These are phyloP conservation scores for Ensete glaucum DNA, from an alignment of 176 grass and related monocot species.

Conservation along the genomic window DNA sequence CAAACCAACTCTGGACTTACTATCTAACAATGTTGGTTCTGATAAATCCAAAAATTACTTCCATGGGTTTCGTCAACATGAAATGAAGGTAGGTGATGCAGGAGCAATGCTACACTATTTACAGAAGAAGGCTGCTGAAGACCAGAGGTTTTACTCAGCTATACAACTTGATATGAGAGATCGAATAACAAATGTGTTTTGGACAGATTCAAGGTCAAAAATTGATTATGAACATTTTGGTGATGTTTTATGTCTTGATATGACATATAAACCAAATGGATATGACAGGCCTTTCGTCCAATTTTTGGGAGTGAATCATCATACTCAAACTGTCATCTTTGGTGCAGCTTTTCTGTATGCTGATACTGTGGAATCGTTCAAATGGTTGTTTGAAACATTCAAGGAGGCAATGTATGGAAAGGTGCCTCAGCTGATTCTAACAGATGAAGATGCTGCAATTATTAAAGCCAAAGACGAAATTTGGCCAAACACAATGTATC, in stretches of 20 bases:
- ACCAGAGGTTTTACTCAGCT: conserved; percentile 25
- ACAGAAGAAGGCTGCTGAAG: conserved; percentile 29
- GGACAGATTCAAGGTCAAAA: conserved; percentile 33
- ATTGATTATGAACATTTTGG: conserved; percentile 32
- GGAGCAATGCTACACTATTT: conserved; percentile 29
- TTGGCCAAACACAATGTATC: conserved; percentile 23
- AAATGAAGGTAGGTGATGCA: conserved; percentile 34
- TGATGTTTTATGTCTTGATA: conserved; percentile 34
- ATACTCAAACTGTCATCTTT: conserved; percentile 32
- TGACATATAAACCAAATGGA: conserved; percentile 25
- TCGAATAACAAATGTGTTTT: conserved; percentile 38
- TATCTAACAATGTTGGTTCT: conserved; percentile 5
- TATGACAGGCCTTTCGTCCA: conserved; percentile 24
- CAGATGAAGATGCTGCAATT: conserved; percentile 29
- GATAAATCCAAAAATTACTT: conserved; percentile 26
- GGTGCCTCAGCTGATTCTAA: conserved; percentile 22
- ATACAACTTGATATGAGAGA: conserved; percentile 35
- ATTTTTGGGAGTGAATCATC: conserved; percentile 27
- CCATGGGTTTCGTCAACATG: conserved; percentile 28
- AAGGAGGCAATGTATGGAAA: conserved; percentile 27
- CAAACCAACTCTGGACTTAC: conserved; percentile 3
- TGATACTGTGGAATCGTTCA: conserved; percentile 30
- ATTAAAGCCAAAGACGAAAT: conserved; percentile 21
- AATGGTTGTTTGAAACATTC: conserved; percentile 35
- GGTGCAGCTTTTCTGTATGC: conserved; percentile 28